Base-by-base conservation (phyloP, 257 asterid species). In the Eucommia ulmoides region DNA sequence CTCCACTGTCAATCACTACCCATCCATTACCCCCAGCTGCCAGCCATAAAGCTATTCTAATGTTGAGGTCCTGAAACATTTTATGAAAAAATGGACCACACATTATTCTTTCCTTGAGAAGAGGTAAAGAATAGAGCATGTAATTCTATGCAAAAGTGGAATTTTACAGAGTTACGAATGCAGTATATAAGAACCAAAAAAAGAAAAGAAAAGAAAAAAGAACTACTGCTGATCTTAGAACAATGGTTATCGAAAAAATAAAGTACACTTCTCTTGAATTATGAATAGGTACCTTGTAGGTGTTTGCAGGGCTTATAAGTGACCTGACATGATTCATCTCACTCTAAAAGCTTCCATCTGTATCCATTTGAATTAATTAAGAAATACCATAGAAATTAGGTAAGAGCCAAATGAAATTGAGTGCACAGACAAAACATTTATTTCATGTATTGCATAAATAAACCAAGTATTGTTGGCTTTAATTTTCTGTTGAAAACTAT, bases 281-380 rank as follows among this genome's bases (percentile, higher is more conserved):
- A n/a, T n/a, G n/a, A n/a, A n/a, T 42, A 9, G 0, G 44, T 81
- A 89, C 98, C 98, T 85, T 89, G 74, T 80, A 89, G 60, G 98
- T 89, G 53, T 80, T 78, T 41, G 96, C 76, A 54, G 98, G 98
- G 74, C 73, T 68, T 63, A 89, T 85, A 38, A 89, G 93, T 51
- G 93, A 46, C 81, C 66, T 75, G 65, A 85, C 98, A 69, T 73
- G 96, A 75, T 78, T 73, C 29, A 73, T 78, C 73, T 89, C 96
- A 18, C 71, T 89, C 96, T 49, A 89, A 65, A 61, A 85, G 94
- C 70, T 82, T 89, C 98, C 98, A 85, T 73, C 98, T 89, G 91
- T 64, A 74, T 22, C 47, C 45, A 47, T 20, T 51, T 3, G 8
- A 22, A 18, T 2, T 24, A 21, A 19, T 18, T 1, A 35, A 50